Evolutionary conservation across 106 monocot species (phyloP).

Genomic region (Dioscorea dumetorum): DNA sequence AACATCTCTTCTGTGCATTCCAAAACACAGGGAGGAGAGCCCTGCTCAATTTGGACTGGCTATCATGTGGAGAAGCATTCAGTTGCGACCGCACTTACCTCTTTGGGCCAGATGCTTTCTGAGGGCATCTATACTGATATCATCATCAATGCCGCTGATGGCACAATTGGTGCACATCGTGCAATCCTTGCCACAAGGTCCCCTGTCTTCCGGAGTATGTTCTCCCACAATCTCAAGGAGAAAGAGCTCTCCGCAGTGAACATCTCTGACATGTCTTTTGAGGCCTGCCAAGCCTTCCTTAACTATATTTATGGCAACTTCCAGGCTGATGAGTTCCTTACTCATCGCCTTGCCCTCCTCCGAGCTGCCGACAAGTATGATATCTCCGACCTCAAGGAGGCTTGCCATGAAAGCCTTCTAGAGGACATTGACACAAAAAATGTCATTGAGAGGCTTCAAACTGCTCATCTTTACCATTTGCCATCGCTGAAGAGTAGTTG

Average conservation of each 20-base stretch:
- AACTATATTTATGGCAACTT: constrained; percentile 79
- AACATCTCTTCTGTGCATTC: too few relatives aligned
- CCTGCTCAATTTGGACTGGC: constrained; percentile 70
- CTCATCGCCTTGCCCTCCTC: constrained; percentile 66
- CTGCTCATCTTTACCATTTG: constrained; percentile 53
- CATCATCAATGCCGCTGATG: constrained; percentile 59
- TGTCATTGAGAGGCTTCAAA: constrained; percentile 82
- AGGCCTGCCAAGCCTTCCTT: constrained; percentile 64
- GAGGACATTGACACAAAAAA: constrained; percentile 77
- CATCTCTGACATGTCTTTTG: constrained; percentile 83
- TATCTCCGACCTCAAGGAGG: constrained; percentile 62
- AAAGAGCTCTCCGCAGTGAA: constrained; percentile 64
- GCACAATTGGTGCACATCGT: constrained; percentile 68
- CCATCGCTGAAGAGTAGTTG: constrained; percentile 58
- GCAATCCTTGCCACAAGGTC: constrained; percentile 70
- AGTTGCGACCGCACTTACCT: constrained; percentile 29
- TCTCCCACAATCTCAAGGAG: constrained; percentile 84
- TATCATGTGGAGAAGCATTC: constrained; percentile 33
- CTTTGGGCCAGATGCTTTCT: constrained; percentile 56
- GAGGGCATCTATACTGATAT: constrained; percentile 78
- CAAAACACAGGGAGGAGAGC: constrained; percentile 58
- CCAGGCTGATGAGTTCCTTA: constrained; percentile 47
- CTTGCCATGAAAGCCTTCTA: constrained; percentile 77
- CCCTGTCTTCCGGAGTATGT: constrained; percentile 86
- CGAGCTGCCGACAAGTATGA: constrained; percentile 86